A percentile compares a stretch with the other conserved stretches of the same genome.
phyloP scores from a whole-genome alignment of 2,329 filamentous ascomycete species.

The Claviceps arundinis region DNA sequence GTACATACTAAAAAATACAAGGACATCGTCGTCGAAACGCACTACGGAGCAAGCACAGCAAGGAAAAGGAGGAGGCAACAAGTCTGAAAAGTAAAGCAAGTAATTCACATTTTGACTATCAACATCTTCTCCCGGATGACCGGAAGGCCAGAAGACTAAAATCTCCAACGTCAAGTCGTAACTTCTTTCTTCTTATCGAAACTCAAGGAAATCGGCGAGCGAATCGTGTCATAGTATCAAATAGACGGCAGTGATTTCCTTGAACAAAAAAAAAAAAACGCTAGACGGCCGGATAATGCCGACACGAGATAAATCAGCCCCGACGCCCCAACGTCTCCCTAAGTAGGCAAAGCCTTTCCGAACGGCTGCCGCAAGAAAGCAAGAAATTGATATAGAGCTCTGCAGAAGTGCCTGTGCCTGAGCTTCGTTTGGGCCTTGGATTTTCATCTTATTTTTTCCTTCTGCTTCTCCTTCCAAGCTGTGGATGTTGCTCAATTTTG shows the following conservation, averaged over 20 bases:
- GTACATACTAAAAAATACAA: conserved; percentile 2
- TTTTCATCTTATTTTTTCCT: neutral
- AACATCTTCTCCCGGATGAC: conserved; percentile 23
- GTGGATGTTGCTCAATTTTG: neutral
- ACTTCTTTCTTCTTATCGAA: conserved; percentile 12
- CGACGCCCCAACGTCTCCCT: conserved; percentile 17
- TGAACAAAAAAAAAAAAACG: neutral
- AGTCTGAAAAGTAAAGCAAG: conserved; percentile 14
- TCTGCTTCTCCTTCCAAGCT: neutral
- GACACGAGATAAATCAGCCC: conserved; percentile 14
- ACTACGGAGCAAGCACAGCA: neutral
- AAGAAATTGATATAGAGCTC: conserved; percentile 12
- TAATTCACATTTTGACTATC: conserved; percentile 24
- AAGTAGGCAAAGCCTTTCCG: conserved; percentile 9
- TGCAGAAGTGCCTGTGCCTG: conserved; percentile 1
- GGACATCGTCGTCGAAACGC: neutral
- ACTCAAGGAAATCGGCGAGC: conserved; percentile 18
- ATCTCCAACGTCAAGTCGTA: conserved; percentile 30
- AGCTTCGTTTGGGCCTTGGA: neutral
- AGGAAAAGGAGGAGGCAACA: neutral
- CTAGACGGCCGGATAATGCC: conserved; percentile 10
- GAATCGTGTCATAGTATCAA: conserved; percentile 15
- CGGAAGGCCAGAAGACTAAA: conserved; percentile 18
- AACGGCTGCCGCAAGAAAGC: conserved; percentile 12
- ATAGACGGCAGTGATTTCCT: conserved; percentile 19